Evolutionary conservation across 1,139 yeast genomes (phyloP).

Genomic region (Debaryomycetaceae sp.): DNA sequence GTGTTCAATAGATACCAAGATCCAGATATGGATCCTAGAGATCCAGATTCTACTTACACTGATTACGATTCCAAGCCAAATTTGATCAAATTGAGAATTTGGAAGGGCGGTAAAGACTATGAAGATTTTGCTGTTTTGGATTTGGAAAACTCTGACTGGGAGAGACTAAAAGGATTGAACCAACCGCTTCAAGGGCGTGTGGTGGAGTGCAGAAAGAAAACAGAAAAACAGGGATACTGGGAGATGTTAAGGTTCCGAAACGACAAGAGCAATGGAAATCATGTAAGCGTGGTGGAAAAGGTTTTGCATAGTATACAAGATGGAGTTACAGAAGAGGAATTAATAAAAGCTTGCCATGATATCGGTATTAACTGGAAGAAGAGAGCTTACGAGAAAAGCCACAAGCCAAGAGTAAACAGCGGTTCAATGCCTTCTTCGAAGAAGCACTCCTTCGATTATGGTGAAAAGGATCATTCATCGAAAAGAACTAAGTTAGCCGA

Average conservation of each 20-base stretch:
- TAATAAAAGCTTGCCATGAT: conserved; percentile 43
- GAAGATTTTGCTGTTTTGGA: conserved; percentile 63
- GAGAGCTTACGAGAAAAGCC: conserved; percentile 28
- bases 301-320: conserved; percentile 83
- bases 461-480: conserved; percentile 2
- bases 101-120: conserved; percentile 76
- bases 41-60: conserved; percentile 69
- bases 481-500: conserved; percentile 8
- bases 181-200: conserved; percentile 91
- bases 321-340: conserved; percentile 76
- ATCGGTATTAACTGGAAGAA: conserved; percentile 36
- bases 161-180: conserved; percentile 56
- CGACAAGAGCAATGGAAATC: conserved; percentile 88
- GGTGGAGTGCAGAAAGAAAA: conserved; percentile 72
- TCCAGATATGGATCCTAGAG: conserved; percentile 64
- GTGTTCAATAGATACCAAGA: conserved; percentile 67
- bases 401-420: conserved; percentile 1
- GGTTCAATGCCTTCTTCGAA: background rate
- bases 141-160: conserved; percentile 79
- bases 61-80: conserved; percentile 83
- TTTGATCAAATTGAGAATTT: conserved; percentile 57
- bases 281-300: conserved; percentile 71
- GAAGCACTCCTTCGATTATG: background rate
- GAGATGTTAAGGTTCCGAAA: conserved; percentile 84
- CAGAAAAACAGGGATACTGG: conserved; percentile 62